phyloP scores from a whole-genome alignment of 352 stramenopile species.

The Phytopythium helicoides region DNA sequence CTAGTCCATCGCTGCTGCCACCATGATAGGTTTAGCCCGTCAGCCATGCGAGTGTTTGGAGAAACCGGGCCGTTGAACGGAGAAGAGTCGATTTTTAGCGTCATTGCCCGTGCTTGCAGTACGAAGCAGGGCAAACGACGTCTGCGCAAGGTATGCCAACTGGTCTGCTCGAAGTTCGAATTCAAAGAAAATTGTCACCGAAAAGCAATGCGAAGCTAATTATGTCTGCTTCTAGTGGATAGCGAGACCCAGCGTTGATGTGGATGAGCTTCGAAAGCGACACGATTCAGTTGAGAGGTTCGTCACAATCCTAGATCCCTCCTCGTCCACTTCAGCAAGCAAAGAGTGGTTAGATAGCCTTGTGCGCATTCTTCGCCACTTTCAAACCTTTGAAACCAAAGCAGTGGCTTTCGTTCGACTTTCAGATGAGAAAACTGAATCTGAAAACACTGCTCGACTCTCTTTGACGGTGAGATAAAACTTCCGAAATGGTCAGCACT shows the following conservation, averaged over 20 bases:
- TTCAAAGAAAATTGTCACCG: no score
- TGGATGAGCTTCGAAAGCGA: conserved; percentile 6
- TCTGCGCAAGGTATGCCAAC: neutral
- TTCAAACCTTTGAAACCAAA: conserved; percentile 21
- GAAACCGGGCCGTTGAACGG: no score
- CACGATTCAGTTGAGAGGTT: conserved; percentile 21
- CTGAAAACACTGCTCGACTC: neutral
- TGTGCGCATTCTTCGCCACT: conserved; percentile 18
- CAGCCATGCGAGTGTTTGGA: neutral
- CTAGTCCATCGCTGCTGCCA: neutral
- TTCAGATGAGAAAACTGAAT: neutral
- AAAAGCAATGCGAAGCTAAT: no score
- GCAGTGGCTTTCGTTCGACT: conserved; percentile 9
- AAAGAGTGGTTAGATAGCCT: conserved; percentile 8
- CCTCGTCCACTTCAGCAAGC: neutral
- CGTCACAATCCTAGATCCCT: neutral
- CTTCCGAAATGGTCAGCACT: neutral
- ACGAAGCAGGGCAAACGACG: conserved; percentile 5
- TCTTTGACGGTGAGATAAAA: conserved; percentile 9
- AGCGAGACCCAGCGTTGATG: conserved; percentile 16
- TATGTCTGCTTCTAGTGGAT: no score
- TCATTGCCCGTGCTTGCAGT: conserved; percentile 22
- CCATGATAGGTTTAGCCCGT: neutral
- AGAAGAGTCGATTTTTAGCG: conserved; percentile 15
- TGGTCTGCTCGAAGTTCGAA: no score